phyloP scores from a whole-genome alignment of 75 land plant genomes.

The Cunninghamia lanceolata region DNA sequence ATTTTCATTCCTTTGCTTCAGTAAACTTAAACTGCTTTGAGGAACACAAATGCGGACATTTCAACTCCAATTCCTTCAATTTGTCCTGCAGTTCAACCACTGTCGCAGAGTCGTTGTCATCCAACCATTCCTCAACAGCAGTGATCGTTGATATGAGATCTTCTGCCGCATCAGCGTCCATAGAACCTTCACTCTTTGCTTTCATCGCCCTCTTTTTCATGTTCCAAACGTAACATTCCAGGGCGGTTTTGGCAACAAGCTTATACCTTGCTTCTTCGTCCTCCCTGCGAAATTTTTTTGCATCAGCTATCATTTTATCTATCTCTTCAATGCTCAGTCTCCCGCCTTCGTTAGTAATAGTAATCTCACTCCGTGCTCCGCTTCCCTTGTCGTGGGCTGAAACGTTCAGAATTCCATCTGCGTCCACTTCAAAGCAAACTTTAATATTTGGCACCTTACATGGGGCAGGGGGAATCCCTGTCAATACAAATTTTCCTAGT shows the following conservation, averaged over 20 bases:
- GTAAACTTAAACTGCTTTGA: no score
- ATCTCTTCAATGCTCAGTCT: background rate
- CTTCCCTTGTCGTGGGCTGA: constrained; percentile 3
- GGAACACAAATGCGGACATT: no score
- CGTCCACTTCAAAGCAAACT: constrained; percentile 21
- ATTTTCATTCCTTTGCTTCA: no score
- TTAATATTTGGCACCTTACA: background rate
- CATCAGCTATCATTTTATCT: background rate
- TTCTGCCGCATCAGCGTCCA: background rate
- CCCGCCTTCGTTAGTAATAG: background rate
- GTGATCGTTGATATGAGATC: no score
- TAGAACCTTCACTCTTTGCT: background rate
- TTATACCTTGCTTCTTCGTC: background rate
- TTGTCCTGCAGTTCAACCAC: no score
- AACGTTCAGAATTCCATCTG: constrained; percentile 25
- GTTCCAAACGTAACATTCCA: no score
- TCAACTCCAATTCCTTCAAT: no score
- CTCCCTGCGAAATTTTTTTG: background rate
- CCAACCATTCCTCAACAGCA: no score
- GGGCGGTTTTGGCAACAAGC: no score
- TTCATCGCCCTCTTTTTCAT: no score
- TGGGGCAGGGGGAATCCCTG: background rate
- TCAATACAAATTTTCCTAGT: constrained; percentile 9
- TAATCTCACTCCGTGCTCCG: no score
- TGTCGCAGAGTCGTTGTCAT: no score